Base-by-base conservation (phyloP, 2,329 filamentous ascomycete genomes). In the Cladophialophora chaetospira region DNA sequence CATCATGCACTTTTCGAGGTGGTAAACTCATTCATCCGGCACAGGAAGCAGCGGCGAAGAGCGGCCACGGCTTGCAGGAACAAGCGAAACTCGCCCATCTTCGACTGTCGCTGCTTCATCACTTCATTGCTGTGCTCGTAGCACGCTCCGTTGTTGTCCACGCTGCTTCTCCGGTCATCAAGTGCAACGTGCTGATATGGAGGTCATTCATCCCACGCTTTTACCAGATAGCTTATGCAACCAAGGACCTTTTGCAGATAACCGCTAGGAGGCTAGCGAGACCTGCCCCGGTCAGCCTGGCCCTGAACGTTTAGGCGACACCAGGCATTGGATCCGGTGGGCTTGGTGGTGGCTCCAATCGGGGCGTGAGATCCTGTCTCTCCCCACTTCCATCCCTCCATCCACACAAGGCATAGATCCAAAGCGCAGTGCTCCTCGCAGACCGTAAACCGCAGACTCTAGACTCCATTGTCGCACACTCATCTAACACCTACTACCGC, bases 401-500 rank as follows among this genome's bases (percentile, higher is more conserved):
- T 26, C 21, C 50, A 45, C 10, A 42, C 35, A 51, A 15, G 13
- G 33, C 17, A 49, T 31, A 49, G 46, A 49, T 15, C 35, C 11
- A 33, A 49, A 49, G 31, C 31, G 29, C 23, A 26, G 29, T 49
- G 26, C 48, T 43, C 25, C 33, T 49, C 42, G 31, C 36, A 51
- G 35, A 51, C 48, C 35, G 48, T 35, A 51, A 40, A 51, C 42
- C 42, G 23, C 42, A 25, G 42, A 6, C 21, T 44, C 10, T 3
- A 28, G 21, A 43, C 48, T 42, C 13, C n/a, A 51, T 23, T 23
- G 23, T 53, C 33, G 33, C 33, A 29, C 13, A 40, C 23, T 25
- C 29, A n/a, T n/a, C 40, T 52, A 45, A 55, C 56, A 54, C 35
- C 51, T 55, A 38, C 51, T 40, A 58, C 33, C 51, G 33, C 23